phyloP scores from a whole-genome alignment of 2,329 filamentous ascomycete species.

The Lecanicillium sp. region DNA sequence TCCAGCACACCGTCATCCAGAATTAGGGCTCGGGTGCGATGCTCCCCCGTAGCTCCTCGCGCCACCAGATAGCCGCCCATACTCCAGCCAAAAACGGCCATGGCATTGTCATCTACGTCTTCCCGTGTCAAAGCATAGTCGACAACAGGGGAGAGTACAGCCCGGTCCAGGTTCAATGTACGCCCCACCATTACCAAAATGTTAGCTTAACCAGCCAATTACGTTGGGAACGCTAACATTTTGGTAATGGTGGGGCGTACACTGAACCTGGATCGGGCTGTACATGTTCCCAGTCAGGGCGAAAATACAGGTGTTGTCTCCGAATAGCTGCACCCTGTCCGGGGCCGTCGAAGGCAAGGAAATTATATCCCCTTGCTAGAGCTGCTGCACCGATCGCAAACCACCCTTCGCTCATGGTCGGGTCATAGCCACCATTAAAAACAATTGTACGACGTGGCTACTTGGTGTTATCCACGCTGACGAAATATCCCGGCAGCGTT shows the following conservation, averaged over 20 bases:
- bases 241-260: too few species aligned
- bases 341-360: slow-evolving; percentile 5
- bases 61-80: slow-evolving; percentile 7
- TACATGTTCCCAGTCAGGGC: slow-evolving; percentile 6
- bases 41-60: slow-evolving; percentile 1
- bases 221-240: too few species aligned
- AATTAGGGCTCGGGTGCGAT: background rate
- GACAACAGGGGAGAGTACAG: slow-evolving; percentile 1
- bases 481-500: slow-evolving; percentile 3
- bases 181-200: too few species aligned
- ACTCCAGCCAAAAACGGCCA: slow-evolving; percentile 3
- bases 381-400: slow-evolving; percentile 4
- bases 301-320: slow-evolving; percentile 1
- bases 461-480: background rate
- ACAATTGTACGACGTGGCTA: slow-evolving; percentile 1
- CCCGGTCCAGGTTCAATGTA: too few species aligned
- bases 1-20: slow-evolving; percentile 4
- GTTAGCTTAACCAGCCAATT: too few species aligned
- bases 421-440: slow-evolving; percentile 6
- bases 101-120: background rate
- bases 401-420: slow-evolving; percentile 3
- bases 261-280: too few species aligned
- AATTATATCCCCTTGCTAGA: slow-evolving; percentile 1
- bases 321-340: slow-evolving; percentile 3
- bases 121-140: background rate